Evolutionary conservation across 1,284 basidiomycete genomes (phyloP).

Genomic region (Ganoderma sinense): DNA sequence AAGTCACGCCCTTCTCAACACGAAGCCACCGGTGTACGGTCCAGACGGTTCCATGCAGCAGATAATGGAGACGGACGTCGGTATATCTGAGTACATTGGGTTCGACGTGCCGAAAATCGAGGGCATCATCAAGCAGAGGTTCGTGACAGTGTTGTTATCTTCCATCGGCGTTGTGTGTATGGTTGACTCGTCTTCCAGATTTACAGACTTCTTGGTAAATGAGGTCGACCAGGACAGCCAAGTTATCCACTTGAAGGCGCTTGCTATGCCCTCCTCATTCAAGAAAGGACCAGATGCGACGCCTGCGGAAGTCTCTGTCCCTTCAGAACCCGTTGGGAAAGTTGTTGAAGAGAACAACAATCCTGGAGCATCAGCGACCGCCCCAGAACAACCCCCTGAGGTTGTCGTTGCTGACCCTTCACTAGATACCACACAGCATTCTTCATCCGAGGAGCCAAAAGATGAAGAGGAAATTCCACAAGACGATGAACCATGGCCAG

Average conservation of each 20-base stretch:
- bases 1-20: conserved; percentile 71
- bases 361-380: neutral
- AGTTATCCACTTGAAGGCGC: conserved; percentile 80
- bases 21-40: conserved; percentile 55
- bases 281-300: conserved; percentile 40
- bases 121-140: conserved; percentile 97
- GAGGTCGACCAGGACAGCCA: conserved; percentile 86
- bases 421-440: neutral
- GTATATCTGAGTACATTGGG: conserved; percentile 89
- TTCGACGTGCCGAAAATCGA: conserved; percentile 75
- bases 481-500: conserved; percentile 66
- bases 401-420: neutral
- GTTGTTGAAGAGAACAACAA: conserved; percentile 3
- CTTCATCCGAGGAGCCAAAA: neutral
- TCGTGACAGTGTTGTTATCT: conserved; percentile 26
- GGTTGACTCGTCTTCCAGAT: conserved; percentile 55
- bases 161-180: neutral
- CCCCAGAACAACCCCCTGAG: neutral
- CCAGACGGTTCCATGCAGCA: conserved; percentile 58
- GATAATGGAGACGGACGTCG: conserved; percentile 85
- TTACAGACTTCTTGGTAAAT: conserved; percentile 93
- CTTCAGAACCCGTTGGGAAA: conserved; percentile 8
- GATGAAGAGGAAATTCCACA: conserved; percentile 2
- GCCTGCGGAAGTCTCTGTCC: conserved; percentile 12
- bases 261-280: conserved; percentile 71